These are phyloP conservation scores for Wallacemonas sp. DNA, from an alignment of 208 protist species.

Conservation along the genomic window DNA sequence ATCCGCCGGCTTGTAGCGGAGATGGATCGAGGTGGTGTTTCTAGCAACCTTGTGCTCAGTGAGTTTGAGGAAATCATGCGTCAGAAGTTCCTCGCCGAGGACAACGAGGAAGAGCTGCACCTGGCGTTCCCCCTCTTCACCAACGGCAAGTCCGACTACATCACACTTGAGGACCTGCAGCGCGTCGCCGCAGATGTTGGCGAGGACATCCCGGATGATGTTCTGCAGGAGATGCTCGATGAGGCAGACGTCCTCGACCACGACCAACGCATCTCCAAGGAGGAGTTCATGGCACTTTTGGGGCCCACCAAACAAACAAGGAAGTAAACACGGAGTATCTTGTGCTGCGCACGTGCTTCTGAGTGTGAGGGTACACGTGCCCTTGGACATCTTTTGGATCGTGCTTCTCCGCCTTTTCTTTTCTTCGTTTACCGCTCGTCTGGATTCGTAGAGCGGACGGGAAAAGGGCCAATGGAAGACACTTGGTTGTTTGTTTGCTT, in stretches of 20 bases:
- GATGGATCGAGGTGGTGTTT: slow-evolving; percentile 91
- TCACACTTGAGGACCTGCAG: slow-evolving; percentile 96
- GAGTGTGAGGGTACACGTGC: too few relatives aligned
- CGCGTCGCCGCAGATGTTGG: slow-evolving; percentile 92
- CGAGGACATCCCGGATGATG: slow-evolving; percentile 95
- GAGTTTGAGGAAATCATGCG: slow-evolving; percentile 93
- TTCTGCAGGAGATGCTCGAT: slow-evolving; percentile 95
- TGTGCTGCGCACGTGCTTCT: too few relatives aligned
- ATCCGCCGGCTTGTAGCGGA: slow-evolving; percentile 90
- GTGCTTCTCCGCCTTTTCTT: background rate
- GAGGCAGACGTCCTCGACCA: slow-evolving; percentile 93
- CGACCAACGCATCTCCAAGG: slow-evolving; percentile 91
- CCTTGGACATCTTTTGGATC: background rate
- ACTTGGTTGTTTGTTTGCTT: too few relatives aligned
- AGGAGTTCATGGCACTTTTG: slow-evolving; percentile 96
- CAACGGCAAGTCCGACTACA: slow-evolving; percentile 92
- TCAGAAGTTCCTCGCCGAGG: slow-evolving; percentile 85
- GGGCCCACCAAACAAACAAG: slow-evolving; percentile 23
- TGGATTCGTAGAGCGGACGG: background rate
- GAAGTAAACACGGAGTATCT: too few relatives aligned
- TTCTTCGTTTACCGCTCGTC: background rate
- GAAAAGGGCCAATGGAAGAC: too few relatives aligned
- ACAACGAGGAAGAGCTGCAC: slow-evolving; percentile 88
- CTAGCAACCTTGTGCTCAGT: slow-evolving; percentile 85
- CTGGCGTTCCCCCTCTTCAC: slow-evolving; percentile 96